These are phyloP conservation scores for Fraxinus anomala DNA, from an alignment of 257 asterid species.

Conservation along the genomic window DNA sequence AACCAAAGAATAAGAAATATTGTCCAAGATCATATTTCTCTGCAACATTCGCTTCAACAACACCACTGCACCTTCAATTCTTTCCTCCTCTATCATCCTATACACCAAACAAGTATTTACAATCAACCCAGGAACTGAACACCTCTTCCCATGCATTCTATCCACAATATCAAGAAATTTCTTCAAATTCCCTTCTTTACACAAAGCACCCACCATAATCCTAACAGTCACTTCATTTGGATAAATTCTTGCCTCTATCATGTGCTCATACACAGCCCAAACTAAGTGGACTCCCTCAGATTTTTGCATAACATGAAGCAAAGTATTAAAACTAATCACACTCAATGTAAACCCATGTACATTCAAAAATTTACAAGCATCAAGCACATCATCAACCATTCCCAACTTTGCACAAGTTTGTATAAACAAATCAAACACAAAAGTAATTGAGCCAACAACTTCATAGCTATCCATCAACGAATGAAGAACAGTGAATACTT, in stretches of 20 bases:
- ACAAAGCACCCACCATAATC: too few species aligned
- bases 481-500: slow-evolving; percentile 44
- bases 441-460: slow-evolving; percentile 55
- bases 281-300: slow-evolving; percentile 42
- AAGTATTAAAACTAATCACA: slow-evolving; percentile 60
- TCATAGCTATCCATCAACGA: slow-evolving; percentile 52
- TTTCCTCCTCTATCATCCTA: slow-evolving; percentile 57
- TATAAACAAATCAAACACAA: slow-evolving; percentile 75
- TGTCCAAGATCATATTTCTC: slow-evolving; percentile 62
- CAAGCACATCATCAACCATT: slow-evolving; percentile 48
- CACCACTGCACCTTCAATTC: slow-evolving; percentile 55
- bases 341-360: slow-evolving; percentile 58
- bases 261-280: slow-evolving; percentile 69
- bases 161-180: slow-evolving; percentile 55
- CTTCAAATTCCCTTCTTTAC: slow-evolving; percentile 53
- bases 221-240: slow-evolving; percentile 56
- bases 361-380: slow-evolving; percentile 52
- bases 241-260: slow-evolving; percentile 48
- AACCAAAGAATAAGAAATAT: slow-evolving; percentile 58
- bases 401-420: slow-evolving; percentile 79
- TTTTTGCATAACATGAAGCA: slow-evolving; percentile 65
- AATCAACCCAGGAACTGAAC: slow-evolving; percentile 26
- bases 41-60: slow-evolving; percentile 64
- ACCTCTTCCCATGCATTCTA: slow-evolving; percentile 55
- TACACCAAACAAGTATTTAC: slow-evolving; percentile 70